Conservation (phyloP, 176 grass and related monocot species). For the Puccinellia tenuiflora region DNA sequence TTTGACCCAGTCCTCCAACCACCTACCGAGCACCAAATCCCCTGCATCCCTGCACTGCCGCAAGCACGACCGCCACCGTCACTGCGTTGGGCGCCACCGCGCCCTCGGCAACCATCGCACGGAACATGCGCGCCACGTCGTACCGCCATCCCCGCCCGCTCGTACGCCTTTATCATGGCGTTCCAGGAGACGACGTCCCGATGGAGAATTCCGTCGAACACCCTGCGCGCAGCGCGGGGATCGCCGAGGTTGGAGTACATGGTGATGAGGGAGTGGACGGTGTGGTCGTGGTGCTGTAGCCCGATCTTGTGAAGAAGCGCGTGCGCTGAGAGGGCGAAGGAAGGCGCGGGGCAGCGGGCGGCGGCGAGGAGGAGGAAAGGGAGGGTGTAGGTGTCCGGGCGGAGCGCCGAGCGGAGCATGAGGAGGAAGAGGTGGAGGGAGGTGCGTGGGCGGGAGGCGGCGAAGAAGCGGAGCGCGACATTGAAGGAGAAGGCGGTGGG, state of each 20-base stretch:
- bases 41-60: slow-evolving; percentile 48
- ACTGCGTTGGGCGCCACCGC: slow-evolving; percentile 15
- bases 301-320: slow-evolving; percentile 35
- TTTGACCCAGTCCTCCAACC: slow-evolving; percentile 47
- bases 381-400: slow-evolving; percentile 31
- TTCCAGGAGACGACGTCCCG: slow-evolving; percentile 45
- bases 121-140: slow-evolving; percentile 4
- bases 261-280: slow-evolving; percentile 31
- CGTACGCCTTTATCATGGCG: slow-evolving; percentile 29
- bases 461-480: slow-evolving; percentile 23
- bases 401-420: slow-evolving; percentile 32
- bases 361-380: slow-evolving; percentile 47
- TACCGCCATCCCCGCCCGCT: not conserved
- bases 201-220: slow-evolving; percentile 37
- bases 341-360: slow-evolving; percentile 6
- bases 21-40: slow-evolving; percentile 38
- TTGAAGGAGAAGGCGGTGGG: slow-evolving; percentile 37
- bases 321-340: slow-evolving; percentile 20
- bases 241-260: slow-evolving; percentile 28
- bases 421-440: slow-evolving; percentile 21
- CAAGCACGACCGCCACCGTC: slow-evolving; percentile 13
- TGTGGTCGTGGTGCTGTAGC: slow-evolving; percentile 19
- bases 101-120: not conserved
- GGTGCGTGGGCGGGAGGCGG: slow-evolving; percentile 8
- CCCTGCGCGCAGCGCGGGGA: not conserved